These are phyloP conservation scores for Aureobasidium sp. DNA, from an alignment of 2,329 filamentous ascomycete species.

Conservation along the genomic window DNA sequence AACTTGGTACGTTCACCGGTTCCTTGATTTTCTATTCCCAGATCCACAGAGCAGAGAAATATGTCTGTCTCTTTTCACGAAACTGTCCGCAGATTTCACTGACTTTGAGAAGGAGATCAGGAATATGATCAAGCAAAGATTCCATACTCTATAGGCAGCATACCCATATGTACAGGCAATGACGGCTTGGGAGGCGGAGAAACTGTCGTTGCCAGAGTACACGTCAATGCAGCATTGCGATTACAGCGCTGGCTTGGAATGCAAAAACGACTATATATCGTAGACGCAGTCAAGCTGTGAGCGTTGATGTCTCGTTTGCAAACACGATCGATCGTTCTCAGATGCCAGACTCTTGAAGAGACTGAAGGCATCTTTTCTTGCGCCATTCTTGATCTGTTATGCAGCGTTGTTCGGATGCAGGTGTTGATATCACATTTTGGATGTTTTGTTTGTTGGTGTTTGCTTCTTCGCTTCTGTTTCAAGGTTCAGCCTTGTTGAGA, in stretches of 20 bases:
- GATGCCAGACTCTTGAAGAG: too few relatives aligned
- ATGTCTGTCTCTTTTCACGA: neutral
- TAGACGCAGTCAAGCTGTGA: conserved; percentile 2
- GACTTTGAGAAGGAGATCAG: neutral
- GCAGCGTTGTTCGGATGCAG: neutral
- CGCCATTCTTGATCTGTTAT: neutral
- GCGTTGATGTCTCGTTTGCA: neutral
- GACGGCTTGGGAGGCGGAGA: neutral
- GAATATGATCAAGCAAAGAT: neutral
- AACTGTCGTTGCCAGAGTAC: conserved; percentile 10
- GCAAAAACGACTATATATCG: conserved; percentile 12
- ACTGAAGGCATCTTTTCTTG: neutral
- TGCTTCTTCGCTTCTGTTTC: neutral
- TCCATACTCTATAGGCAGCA: neutral
- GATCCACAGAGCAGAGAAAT: neutral
- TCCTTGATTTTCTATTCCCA: neutral
- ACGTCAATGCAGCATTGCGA: conserved; percentile 8
- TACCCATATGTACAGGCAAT: conserved; percentile 4
- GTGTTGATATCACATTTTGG: neutral
- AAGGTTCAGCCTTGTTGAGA: neutral
- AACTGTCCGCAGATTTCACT: neutral
- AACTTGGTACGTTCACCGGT: neutral
- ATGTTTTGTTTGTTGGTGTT: neutral
- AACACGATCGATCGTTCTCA: neutral
- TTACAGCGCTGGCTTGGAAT: conserved; percentile 8